Evolutionary conservation across 2,329 filamentous ascomycete genomes (phyloP), one percentile per base, ranked within the genome.

Genomic region (Trichoderma asperellum): DNA sequence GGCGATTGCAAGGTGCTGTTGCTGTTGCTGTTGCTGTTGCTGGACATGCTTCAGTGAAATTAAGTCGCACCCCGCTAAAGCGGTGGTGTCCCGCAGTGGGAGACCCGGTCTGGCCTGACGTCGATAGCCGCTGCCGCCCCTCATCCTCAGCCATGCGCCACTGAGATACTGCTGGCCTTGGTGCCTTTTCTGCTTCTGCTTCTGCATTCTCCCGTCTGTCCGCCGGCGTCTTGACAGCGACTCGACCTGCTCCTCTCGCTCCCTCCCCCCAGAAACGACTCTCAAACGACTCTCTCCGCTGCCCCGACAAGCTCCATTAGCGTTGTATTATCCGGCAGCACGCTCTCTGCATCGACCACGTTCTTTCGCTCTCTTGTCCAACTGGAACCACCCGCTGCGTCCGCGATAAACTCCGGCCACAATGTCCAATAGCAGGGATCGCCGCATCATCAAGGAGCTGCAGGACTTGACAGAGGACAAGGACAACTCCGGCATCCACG

Each of bases 371-470:
- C 27, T 49, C n/a, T 35, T 18, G 49, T 55, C 14, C 34, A 43
- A n/a, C 55, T 14, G 35, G 32, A 34, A 47, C 35, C 21, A 18
- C 55, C 12, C 34, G 35, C 49, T 29, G 8, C 6, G 16, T 29
- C 34, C 34, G 12, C 61, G 49, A n/a, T 60, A 49, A 60, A 35
- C 16, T 37, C 52, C 69, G 70, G 72, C 12, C 53, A 24, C 75
- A 75, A 87, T 85, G 84, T 78, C 84, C 62, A 84, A 82, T 56
- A 86, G 84, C 57, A 81, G 86, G 71, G 82, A 86, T 69, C 84
- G 89, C 62, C 86, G 89, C 62, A 86, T 96, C 65, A 83, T 87
- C 72, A 95, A 94, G 81, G 92, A 96, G 85, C 85, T 96, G 68
- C 82, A 83, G 71, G 92, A 95, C 76, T 92, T 96, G 73, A 81